Evolutionary conservation across 257 asterid species (phyloP).

Genomic region (Nemophila menziesii): DNA sequence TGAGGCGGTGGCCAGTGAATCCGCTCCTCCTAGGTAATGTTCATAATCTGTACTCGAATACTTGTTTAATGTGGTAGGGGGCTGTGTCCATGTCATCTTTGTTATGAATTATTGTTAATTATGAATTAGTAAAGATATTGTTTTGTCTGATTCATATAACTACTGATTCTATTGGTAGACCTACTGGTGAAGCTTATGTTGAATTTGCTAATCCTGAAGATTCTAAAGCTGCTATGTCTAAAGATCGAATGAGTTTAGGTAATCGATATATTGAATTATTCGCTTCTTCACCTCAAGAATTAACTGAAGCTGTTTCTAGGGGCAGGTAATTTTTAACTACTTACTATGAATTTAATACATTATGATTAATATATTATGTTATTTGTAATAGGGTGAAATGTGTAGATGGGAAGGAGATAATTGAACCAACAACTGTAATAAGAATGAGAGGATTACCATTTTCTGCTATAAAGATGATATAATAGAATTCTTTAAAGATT

Average conservation of each 20-base stretch:
- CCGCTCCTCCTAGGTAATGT: too few relatives aligned
- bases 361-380: too few relatives aligned
- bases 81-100: too few relatives aligned
- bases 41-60: too few relatives aligned
- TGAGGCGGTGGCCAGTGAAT: too few relatives aligned
- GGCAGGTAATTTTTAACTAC: slow-evolving; percentile 52
- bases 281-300: slow-evolving; percentile 77
- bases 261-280: slow-evolving; percentile 80
- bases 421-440: slow-evolving; percentile 47
- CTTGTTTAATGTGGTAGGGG: too few relatives aligned
- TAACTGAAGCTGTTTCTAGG: slow-evolving; percentile 81
- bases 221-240: slow-evolving; percentile 78
- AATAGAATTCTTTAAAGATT: slow-evolving; percentile 66
- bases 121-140: slow-evolving; percentile 63
- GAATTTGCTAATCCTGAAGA: slow-evolving; percentile 82
- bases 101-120: too few relatives aligned
- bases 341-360: too few relatives aligned
- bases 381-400: slow-evolving; percentile 56
- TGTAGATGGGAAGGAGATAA: slow-evolving; percentile 41
- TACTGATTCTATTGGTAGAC: slow-evolving; percentile 67
- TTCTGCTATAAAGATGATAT: slow-evolving; percentile 83
- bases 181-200: slow-evolving; percentile 93
- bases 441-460: slow-evolving; percentile 85
- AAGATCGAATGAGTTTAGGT: slow-evolving; percentile 83
- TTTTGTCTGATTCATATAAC: slow-evolving; percentile 56